A percentile compares a stretch with the other conserved stretches of the same genome.
phyloP scores from a whole-genome alignment of 2,329 filamentous ascomycete genomes.

The Rhinocladiella similis region DNA sequence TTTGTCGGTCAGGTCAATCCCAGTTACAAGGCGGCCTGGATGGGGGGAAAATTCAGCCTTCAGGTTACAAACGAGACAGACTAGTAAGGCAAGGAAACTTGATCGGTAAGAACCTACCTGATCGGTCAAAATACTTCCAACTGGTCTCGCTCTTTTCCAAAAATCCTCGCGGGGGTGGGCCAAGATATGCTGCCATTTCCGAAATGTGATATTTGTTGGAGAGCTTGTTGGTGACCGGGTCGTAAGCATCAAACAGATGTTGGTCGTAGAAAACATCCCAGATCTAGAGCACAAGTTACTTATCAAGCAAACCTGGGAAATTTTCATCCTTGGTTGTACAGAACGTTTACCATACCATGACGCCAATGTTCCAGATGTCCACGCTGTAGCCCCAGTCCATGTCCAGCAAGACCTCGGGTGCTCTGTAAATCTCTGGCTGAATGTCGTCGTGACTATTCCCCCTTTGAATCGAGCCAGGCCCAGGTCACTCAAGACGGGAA shows the following conservation, averaged over 20 bases:
- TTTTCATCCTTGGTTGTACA: conserved; percentile 1
- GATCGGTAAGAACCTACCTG: not conserved
- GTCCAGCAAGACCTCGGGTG: conserved; percentile 35
- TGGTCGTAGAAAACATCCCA: conserved; percentile 24
- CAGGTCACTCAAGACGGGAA: conserved; percentile 33
- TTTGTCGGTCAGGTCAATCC: conserved; percentile 1
- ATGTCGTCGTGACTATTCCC: conserved; percentile 29
- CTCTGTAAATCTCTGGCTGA: conserved; percentile 32
- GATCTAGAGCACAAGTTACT: conserved; percentile 8
- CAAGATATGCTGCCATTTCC: conserved; percentile 23
- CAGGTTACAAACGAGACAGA: no score
- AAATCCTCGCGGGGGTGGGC: conserved; percentile 17
- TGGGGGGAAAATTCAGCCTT: no score
- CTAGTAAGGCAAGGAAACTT: not conserved
- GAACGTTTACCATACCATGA: conserved; percentile 24
- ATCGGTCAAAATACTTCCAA: conserved; percentile 16
- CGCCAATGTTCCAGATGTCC: conserved; percentile 35
- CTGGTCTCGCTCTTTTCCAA: conserved; percentile 15
- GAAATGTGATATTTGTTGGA: conserved; percentile 21
- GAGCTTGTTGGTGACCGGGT: no score
- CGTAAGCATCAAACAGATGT: conserved; percentile 9
- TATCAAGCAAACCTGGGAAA: not conserved
- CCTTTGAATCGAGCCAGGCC: conserved; percentile 28
- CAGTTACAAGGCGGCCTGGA: not conserved
- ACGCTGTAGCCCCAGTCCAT: conserved; percentile 33